Evolutionary conservation across 139 green algal species (phyloP).

Genomic region (Chlorella sp.): DNA sequence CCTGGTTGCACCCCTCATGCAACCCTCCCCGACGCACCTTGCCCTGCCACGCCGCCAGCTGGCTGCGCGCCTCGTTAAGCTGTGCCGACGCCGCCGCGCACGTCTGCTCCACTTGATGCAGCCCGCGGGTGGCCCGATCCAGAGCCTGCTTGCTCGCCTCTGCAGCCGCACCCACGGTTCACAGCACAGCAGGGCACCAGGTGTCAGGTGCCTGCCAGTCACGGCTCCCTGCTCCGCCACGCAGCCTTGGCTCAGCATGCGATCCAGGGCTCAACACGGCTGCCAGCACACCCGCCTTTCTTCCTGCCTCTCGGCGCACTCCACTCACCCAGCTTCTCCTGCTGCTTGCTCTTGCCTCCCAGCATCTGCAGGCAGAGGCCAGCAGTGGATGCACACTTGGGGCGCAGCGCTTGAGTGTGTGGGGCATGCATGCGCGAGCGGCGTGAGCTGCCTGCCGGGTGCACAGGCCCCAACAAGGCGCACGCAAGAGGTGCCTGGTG

Average conservation of each 20-base stretch:
- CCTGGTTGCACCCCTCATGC: background rate
- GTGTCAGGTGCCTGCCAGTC: background rate
- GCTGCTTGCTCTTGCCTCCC: constrained; percentile 23
- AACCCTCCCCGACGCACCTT: background rate
- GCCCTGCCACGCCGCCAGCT: constrained; percentile 23
- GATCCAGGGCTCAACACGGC: background rate
- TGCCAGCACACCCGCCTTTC: background rate
- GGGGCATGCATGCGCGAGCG: no score
- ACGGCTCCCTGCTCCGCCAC: background rate
- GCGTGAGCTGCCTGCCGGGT: no score
- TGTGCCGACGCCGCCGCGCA: background rate
- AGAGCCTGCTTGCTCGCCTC: background rate
- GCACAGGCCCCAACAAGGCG: no score
- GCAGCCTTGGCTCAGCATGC: background rate
- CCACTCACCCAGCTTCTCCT: constrained; percentile 7
- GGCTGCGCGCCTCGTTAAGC: background rate
- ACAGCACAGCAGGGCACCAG: background rate
- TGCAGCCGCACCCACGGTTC: background rate
- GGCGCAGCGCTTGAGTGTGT: no score
- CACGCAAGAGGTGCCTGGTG: no score
- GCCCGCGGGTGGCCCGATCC: background rate
- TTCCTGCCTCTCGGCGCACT: no score
- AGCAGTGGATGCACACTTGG: no score
- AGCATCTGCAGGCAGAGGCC: background rate
- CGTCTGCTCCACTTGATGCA: background rate